These are phyloP conservation scores for Tetracladium setigerum DNA, from an alignment of 495 filamentous ascomycete species.

Conservation along the genomic window DNA sequence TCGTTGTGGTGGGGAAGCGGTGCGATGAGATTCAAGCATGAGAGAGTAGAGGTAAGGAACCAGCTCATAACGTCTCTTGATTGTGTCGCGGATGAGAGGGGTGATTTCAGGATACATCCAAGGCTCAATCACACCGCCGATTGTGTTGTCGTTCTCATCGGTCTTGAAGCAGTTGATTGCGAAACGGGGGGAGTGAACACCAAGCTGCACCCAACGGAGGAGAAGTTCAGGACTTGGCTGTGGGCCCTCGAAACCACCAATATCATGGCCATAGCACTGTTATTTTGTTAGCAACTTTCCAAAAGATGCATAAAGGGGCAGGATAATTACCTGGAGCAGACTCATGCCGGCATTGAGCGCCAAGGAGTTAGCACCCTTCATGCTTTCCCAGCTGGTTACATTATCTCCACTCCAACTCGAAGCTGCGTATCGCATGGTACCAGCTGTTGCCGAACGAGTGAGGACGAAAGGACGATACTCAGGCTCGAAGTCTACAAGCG, in stretches of 20 bases:
- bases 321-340: slow-evolving; percentile 40
- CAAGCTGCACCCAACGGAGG: slow-evolving; percentile 63
- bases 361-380: slow-evolving; percentile 60
- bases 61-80: slow-evolving; percentile 61
- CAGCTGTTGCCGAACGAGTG: slow-evolving; percentile 59
- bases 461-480: slow-evolving; percentile 53
- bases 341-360: slow-evolving; percentile 60
- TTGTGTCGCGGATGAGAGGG: slow-evolving; percentile 49
- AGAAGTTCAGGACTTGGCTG: slow-evolving; percentile 61
- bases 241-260: slow-evolving; percentile 65
- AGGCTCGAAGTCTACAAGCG: slow-evolving; percentile 45
- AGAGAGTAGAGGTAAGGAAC: slow-evolving; percentile 62
- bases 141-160: slow-evolving; percentile 45
- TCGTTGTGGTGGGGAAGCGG: slow-evolving; percentile 52
- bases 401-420: slow-evolving; percentile 65
- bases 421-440: slow-evolving; percentile 57
- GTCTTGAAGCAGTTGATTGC: slow-evolving; percentile 74
- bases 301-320: background rate
- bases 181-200: slow-evolving; percentile 59
- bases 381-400: slow-evolving; percentile 56
- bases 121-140: slow-evolving; percentile 64
- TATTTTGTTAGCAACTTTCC: background rate
- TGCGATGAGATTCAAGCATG: slow-evolving; percentile 48
- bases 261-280: slow-evolving; percentile 61
- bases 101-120: slow-evolving; percentile 64